Percentiles rank a stretch among this genome's conserved stretches.
These are phyloP conservation scores for Plasmodium vinckei DNA, from an alignment of 169 alveolate genomes.

Conservation along the genomic window DNA sequence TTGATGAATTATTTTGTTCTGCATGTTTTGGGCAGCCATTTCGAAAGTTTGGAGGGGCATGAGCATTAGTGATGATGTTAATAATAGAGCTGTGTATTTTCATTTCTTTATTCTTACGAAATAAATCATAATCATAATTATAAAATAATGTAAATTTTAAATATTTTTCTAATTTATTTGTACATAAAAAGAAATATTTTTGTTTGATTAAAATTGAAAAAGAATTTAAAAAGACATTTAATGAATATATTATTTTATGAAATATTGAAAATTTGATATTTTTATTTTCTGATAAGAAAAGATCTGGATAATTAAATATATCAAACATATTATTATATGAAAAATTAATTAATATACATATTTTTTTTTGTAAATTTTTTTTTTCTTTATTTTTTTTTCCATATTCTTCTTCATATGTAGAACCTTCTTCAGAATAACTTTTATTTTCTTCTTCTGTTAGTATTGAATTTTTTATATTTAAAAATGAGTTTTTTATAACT, in stretches of 20 bases:
- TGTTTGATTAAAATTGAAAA: conserved; percentile 65
- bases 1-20: no score
- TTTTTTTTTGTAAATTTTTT: conserved; percentile 18
- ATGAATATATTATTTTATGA: conserved; percentile 47
- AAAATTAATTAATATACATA: conserved; percentile 63
- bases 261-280: conserved; percentile 36
- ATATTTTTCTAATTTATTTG: conserved; percentile 29
- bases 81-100: no score
- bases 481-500: conserved; percentile 41
- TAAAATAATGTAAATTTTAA: conserved; percentile 33
- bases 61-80: no score
- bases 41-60: no score
- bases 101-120: not conserved
- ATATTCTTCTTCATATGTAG: conserved; percentile 46
- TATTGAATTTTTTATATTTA: conserved; percentile 38
- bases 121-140: conserved; percentile 10
- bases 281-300: conserved; percentile 20
- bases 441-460: conserved; percentile 31
- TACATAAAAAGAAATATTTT: conserved; percentile 36
- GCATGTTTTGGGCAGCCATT: no score
- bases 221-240: conserved; percentile 44
- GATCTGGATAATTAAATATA: conserved; percentile 72
- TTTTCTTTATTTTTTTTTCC: conserved; percentile 20
- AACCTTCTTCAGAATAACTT: not conserved
- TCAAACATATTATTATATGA: conserved; percentile 76